Evolutionary conservation across 2,329 filamentous ascomycete species (phyloP).

Genomic region (Pseudogymnoascus sp.): DNA sequence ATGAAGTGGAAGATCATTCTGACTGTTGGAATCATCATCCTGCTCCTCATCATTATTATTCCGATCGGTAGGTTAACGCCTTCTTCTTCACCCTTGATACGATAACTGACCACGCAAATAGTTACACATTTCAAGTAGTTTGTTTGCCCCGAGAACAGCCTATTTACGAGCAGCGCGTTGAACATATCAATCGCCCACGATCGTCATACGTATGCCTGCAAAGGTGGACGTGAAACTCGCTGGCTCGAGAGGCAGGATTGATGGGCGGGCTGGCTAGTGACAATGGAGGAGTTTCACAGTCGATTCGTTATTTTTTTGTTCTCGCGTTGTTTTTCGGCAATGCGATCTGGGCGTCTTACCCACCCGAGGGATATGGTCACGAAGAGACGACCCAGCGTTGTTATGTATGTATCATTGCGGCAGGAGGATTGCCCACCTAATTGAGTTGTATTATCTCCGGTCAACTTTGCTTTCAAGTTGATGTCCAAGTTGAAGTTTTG

Average conservation of each 20-base stretch:
- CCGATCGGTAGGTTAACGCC: constrained; percentile 62
- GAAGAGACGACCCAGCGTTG: constrained; percentile 7
- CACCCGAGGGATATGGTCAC: not conserved
- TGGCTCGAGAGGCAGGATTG: constrained; percentile 4
- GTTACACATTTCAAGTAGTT: constrained; percentile 1
- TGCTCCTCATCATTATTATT: constrained; percentile 90
- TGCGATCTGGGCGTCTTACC: constrained; percentile 5
- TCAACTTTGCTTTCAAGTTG: not conserved
- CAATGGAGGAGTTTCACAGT: not conserved
- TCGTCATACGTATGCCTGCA: not conserved
- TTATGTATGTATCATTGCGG: constrained; percentile 9
- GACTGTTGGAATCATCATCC: constrained; percentile 70
- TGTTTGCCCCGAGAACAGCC: not conserved
- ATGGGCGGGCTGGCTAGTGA: not conserved
- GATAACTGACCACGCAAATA: not conserved
- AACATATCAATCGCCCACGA: not conserved
- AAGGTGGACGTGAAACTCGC: constrained; percentile 3
- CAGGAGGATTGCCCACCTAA: constrained; percentile 5
- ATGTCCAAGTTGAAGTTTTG: not conserved
- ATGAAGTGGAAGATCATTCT: constrained; percentile 98
- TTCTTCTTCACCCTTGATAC: not conserved
- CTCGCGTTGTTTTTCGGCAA: not conserved
- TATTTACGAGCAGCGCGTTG: constrained; percentile 2
- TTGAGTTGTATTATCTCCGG: constrained; percentile 6
- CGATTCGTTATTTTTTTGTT: not conserved